phyloP scores from a whole-genome alignment of 2,329 filamentous ascomycete species.

The Huntiella omanensis region DNA sequence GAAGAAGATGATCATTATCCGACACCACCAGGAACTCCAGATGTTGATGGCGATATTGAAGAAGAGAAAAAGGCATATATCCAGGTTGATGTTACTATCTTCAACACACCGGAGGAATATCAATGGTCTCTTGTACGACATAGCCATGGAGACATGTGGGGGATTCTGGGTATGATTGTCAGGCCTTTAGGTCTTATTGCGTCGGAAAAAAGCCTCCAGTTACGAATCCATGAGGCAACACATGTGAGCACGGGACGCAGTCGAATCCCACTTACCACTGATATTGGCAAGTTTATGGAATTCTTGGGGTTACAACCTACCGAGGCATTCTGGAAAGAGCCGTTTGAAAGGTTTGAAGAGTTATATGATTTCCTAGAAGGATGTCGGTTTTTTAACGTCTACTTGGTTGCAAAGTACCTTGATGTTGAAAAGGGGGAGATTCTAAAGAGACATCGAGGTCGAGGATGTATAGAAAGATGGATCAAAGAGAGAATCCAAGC shows the following conservation, averaged over 20 bases:
- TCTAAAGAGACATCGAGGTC: no score
- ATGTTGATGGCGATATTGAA: background rate
- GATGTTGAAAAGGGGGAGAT: no score
- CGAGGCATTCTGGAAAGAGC: slow-evolving; percentile 27
- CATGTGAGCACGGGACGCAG: slow-evolving; percentile 32
- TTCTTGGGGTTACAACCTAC: slow-evolving; percentile 42
- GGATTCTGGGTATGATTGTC: slow-evolving; percentile 42
- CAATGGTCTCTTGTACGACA: slow-evolving; percentile 50
- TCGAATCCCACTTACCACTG: slow-evolving; percentile 38
- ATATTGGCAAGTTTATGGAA: slow-evolving; percentile 34
- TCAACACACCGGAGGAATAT: slow-evolving; percentile 22
- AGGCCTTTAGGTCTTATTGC: slow-evolving; percentile 46
- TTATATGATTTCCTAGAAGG: slow-evolving; percentile 5
- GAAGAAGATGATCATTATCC: background rate
- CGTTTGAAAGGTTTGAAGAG: slow-evolving; percentile 28
- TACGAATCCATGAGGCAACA: slow-evolving; percentile 54
- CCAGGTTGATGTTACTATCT: slow-evolving; percentile 51
- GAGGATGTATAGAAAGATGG: no score
- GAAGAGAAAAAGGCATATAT: slow-evolving; percentile 18
- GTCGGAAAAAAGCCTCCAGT: slow-evolving; percentile 41
- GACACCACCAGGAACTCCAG: background rate
- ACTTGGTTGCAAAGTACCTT: background rate
- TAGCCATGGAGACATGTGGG: slow-evolving; percentile 55
- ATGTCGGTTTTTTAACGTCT: slow-evolving; percentile 33
- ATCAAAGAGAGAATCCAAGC: no score